Percentiles rank a stretch among this genome's conserved stretches.
These are phyloP conservation scores for Diplotaxis tenuifolia DNA, from an alignment of 345 rosid genomes.

Conservation along the genomic window DNA sequence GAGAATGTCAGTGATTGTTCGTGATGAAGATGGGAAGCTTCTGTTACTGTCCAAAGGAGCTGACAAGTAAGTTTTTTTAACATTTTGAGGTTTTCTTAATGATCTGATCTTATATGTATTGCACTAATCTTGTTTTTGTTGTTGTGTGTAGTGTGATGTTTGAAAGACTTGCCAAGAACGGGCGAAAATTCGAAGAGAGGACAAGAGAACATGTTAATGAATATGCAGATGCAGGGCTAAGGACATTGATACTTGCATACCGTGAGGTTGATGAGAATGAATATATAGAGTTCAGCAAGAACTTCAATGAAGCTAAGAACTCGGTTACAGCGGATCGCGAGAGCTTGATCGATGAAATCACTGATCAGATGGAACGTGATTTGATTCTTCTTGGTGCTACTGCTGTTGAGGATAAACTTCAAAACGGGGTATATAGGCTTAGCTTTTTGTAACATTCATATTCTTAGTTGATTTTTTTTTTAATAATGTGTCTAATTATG, in stretches of 20 bases:
- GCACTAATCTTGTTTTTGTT: not conserved
- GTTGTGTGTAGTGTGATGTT: slow-evolving; percentile 70
- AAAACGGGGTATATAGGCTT: slow-evolving; percentile 62
- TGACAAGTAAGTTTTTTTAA: slow-evolving; percentile 72
- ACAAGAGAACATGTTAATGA: slow-evolving; percentile 66
- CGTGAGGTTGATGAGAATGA: slow-evolving; percentile 81
- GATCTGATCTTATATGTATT: not conserved
- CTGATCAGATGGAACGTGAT: slow-evolving; percentile 65
- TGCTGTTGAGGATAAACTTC: slow-evolving; percentile 51
- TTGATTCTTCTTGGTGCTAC: slow-evolving; percentile 91
- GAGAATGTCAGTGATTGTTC: slow-evolving; percentile 90
- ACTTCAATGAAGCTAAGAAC: slow-evolving; percentile 70
- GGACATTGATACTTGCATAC: slow-evolving; percentile 91
- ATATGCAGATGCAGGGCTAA: slow-evolving; percentile 92
- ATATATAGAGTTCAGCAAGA: slow-evolving; percentile 57
- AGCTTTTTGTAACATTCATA: slow-evolving; percentile 9
- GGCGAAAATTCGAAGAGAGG: slow-evolving; percentile 56
- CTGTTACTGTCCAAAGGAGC: slow-evolving; percentile 91
- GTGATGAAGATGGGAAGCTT: slow-evolving; percentile 67
- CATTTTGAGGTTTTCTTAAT: slow-evolving; percentile 19
- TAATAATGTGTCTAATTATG: not conserved
- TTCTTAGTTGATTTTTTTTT: not conserved
- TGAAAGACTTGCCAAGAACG: slow-evolving; percentile 68
- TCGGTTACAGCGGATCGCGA: slow-evolving; percentile 63
- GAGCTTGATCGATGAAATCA: slow-evolving; percentile 63